phyloP scores from a whole-genome alignment of 2,329 filamentous ascomycete species.

The Aspergillus costaricaensis region DNA sequence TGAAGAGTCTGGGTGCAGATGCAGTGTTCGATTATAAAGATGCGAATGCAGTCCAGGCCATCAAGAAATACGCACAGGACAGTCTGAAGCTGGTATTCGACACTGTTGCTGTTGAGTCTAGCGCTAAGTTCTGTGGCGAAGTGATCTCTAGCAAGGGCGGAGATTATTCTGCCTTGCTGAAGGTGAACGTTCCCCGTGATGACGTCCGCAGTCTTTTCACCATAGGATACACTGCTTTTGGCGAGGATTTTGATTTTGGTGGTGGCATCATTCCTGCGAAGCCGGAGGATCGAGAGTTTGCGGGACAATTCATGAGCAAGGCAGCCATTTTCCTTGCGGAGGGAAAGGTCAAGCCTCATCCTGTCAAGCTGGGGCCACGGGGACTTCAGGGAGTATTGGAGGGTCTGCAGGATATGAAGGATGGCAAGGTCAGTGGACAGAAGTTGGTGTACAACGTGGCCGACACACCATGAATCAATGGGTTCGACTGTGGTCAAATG shows the following conservation, averaged over 20 bases:
- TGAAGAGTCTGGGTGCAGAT: conserved; percentile 35
- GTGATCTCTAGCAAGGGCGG: conserved; percentile 34
- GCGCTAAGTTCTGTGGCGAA: conserved; percentile 32
- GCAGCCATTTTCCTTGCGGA: conserved; percentile 44
- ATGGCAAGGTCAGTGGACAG: conserved; percentile 48
- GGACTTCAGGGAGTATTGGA: conserved; percentile 49
- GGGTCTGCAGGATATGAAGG: conserved; percentile 46
- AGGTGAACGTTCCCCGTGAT: conserved; percentile 24
- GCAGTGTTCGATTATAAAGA: conserved; percentile 37
- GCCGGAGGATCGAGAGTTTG: conserved; percentile 46
- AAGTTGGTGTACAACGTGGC: conserved; percentile 51
- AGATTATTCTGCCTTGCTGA: conserved; percentile 31
- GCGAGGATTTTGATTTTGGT: conserved; percentile 33
- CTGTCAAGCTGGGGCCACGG: conserved; percentile 40
- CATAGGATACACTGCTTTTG: conserved; percentile 36
- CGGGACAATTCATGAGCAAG: conserved; percentile 42
- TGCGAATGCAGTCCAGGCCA: conserved; percentile 23
- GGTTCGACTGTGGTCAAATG: too few species aligned
- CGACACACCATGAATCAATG: conserved; percentile 11
- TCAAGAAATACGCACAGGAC: conserved; percentile 33
- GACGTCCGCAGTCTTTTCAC: conserved; percentile 33
- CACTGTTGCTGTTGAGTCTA: conserved; percentile 30
- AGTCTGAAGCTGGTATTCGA: conserved; percentile 38
- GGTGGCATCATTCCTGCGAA: conserved; percentile 31
- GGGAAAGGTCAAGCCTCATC: conserved; percentile 49